Conservation (phyloP, 805 yeast genomes). For the Hanseniaspora occidentalis region DNA sequence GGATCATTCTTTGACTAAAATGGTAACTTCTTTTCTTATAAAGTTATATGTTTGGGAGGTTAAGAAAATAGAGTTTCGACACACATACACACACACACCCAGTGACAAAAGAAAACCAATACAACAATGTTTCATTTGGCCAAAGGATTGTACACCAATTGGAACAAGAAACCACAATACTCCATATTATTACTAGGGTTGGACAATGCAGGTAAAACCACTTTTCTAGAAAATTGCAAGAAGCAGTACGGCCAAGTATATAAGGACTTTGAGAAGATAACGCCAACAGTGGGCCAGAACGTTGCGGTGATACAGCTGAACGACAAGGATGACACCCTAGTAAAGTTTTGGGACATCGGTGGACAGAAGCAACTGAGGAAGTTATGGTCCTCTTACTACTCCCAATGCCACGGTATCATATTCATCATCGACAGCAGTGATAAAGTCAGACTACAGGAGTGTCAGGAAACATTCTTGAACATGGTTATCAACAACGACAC, state of each 20-base stretch:
- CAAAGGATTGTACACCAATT: slow-evolving; percentile 44
- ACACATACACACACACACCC: background rate
- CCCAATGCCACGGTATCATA: slow-evolving; percentile 79
- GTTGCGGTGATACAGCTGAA: slow-evolving; percentile 34
- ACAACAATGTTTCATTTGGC: slow-evolving; percentile 55
- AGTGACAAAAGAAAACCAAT: background rate
- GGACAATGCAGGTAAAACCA: slow-evolving; percentile 94
- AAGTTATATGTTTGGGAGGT: no score
- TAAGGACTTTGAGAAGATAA: slow-evolving; percentile 47
- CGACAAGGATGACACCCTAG: slow-evolving; percentile 27
- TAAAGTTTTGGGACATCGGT: slow-evolving; percentile 94
- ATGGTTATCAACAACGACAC: slow-evolving; percentile 43
- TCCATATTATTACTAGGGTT: slow-evolving; percentile 75
- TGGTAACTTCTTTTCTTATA: no score
- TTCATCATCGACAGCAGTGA: slow-evolving; percentile 91
- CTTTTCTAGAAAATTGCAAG: slow-evolving; percentile 57
- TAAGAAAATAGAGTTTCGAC: background rate
- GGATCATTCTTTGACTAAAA: no score
- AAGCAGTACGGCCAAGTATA: slow-evolving; percentile 35
- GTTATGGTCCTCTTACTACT: slow-evolving; percentile 81
- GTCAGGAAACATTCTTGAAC: slow-evolving; percentile 46
- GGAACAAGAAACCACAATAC: slow-evolving; percentile 55
- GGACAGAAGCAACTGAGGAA: slow-evolving; percentile 80
- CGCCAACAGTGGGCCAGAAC: slow-evolving; percentile 95
- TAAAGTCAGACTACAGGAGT: slow-evolving; percentile 68